Percentiles rank a stretch among this genome's conserved stretches.
These are phyloP conservation scores for Diaporthe sp. DNA, from an alignment of 2,329 filamentous ascomycete genomes.

Conservation along the genomic window DNA sequence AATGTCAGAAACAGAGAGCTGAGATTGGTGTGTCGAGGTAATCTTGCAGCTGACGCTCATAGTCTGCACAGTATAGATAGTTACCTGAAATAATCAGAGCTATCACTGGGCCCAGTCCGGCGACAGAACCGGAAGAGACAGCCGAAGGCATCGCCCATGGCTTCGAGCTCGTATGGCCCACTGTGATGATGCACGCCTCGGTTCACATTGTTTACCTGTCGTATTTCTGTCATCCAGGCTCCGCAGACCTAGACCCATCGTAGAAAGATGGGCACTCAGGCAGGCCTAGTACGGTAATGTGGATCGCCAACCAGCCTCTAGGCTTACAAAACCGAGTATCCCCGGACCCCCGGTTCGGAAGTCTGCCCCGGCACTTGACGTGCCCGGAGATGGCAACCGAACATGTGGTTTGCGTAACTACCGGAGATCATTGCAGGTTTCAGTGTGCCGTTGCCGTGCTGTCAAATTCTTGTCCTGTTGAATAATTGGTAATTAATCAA, in stretches of 20 bases:
- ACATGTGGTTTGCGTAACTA: not conserved
- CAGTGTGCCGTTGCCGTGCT: not conserved
- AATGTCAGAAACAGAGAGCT: not conserved
- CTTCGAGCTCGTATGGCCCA: not conserved
- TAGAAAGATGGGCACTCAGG: not conserved
- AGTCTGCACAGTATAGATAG: not conserved
- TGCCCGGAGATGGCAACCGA: slow-evolving; percentile 28
- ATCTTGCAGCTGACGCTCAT: not conserved
- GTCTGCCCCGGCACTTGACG: slow-evolving; percentile 23
- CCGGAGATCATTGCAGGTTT: slow-evolving; percentile 12
- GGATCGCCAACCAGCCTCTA: slow-evolving; percentile 17
- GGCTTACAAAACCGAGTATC: slow-evolving; percentile 16
- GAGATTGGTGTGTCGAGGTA: not conserved
- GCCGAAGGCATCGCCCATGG: not conserved
- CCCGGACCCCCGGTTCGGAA: slow-evolving; percentile 23
- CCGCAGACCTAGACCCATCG: slow-evolving; percentile 4
- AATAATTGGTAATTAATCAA: not conserved
- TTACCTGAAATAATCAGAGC: no score
- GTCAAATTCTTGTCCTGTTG: not conserved
- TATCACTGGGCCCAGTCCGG: not conserved
- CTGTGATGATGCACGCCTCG: not conserved
- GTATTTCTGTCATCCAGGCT: not conserved
- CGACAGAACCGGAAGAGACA: not conserved
- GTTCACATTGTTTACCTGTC: slow-evolving; percentile 6
- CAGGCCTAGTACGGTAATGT: not conserved